Evolutionary conservation across 225 moss, liverwort and hornwort genomes (phyloP).

Genomic region (Lunularia cruciata): DNA sequence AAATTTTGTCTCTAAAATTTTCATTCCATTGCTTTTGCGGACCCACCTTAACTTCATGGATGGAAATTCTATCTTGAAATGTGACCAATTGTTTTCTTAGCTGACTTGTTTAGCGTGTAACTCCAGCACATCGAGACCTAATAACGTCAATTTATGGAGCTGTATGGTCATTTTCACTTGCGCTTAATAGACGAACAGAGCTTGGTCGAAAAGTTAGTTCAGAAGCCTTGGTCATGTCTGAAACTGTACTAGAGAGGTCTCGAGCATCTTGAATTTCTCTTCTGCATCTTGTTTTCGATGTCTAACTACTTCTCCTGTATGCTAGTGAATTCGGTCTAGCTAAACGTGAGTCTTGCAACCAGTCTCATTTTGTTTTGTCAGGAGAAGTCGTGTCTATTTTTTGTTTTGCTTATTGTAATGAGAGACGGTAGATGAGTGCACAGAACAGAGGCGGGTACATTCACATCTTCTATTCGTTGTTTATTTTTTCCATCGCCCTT

Average conservation of each 20-base stretch:
- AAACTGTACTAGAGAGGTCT: slow-evolving; percentile 10
- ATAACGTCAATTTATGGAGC: not conserved
- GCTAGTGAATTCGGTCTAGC: slow-evolving; percentile 2
- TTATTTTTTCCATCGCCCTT: slow-evolving; percentile 63
- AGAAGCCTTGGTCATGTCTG: not conserved
- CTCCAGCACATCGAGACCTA: not conserved
- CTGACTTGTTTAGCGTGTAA: not conserved
- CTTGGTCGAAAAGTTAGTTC: not conserved
- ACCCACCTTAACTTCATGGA: not conserved
- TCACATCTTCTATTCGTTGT: slow-evolving; percentile 57
- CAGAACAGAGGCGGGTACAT: slow-evolving; percentile 33
- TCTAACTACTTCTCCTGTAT: not conserved
- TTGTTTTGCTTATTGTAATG: slow-evolving; percentile 26
- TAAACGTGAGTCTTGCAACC: slow-evolving; percentile 1
- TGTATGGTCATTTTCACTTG: not conserved
- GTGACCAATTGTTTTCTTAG: not conserved
- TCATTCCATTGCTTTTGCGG: not conserved
- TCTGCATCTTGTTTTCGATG: not conserved
- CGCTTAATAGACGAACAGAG: slow-evolving; percentile 1
- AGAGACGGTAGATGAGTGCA: slow-evolving; percentile 31
- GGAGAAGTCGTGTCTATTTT: slow-evolving; percentile 18
- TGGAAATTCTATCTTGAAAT: not conserved
- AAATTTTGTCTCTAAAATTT: not conserved
- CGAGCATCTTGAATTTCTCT: not conserved
- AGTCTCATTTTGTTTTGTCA: slow-evolving; percentile 11